phyloP scores from a whole-genome alignment of 345 rosid genomes.

The Melastoma malabathricum region DNA sequence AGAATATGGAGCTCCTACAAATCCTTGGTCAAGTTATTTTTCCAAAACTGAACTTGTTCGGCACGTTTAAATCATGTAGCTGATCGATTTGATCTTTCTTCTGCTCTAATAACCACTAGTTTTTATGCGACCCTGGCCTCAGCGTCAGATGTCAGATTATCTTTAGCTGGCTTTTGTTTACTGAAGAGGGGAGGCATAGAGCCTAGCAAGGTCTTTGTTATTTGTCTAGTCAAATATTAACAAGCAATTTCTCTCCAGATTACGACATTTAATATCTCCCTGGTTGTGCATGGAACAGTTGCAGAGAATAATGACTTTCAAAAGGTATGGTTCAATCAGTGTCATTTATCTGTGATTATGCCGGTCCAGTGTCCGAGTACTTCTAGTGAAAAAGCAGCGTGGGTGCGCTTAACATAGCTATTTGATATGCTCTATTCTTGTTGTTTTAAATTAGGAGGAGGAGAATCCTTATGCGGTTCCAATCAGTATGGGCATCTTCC shows the following conservation, averaged over 20 bases:
- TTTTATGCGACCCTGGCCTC: not conserved
- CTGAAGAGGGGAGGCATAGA: too few relatives aligned
- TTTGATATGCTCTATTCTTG: not conserved
- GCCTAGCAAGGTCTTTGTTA: not conserved
- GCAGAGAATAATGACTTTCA: slow-evolving; percentile 45
- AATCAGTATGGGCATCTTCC: slow-evolving; percentile 51
- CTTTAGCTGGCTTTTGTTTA: too few relatives aligned
- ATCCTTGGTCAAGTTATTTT: too few relatives aligned
- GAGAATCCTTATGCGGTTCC: slow-evolving; percentile 58
- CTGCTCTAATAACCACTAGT: not conserved
- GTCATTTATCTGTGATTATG: too few relatives aligned
- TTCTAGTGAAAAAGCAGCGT: too few relatives aligned
- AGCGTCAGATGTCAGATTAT: too few relatives aligned
- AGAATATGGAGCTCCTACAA: too few relatives aligned
- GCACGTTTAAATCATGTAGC: too few relatives aligned
- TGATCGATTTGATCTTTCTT: not conserved
- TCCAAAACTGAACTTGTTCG: too few relatives aligned
- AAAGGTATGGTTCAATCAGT: slow-evolving; percentile 21
- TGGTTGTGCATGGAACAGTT: slow-evolving; percentile 59
- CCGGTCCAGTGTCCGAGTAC: too few relatives aligned
- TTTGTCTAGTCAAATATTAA: not conserved
- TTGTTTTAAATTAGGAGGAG: slow-evolving; percentile 23
- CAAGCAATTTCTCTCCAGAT: slow-evolving; percentile 30
- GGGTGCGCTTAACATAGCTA: not conserved
- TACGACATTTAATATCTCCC: slow-evolving; percentile 51